phyloP scores from a whole-genome alignment of 2,329 filamentous ascomycete species.

The Thielaviopsis punctulata region DNA sequence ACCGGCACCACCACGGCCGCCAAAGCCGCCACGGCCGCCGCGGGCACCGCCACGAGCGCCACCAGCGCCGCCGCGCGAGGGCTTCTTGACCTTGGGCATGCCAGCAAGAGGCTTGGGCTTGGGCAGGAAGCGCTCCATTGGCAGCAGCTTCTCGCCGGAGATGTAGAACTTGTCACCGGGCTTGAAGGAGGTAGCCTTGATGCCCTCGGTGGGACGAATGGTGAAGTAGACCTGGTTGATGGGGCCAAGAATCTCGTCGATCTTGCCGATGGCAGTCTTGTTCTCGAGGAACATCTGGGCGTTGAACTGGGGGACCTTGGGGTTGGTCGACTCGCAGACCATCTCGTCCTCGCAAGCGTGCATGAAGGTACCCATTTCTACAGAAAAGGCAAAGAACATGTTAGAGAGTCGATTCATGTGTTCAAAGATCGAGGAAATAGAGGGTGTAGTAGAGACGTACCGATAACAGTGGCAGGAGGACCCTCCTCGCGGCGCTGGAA shows the following conservation, averaged over 20 bases:
- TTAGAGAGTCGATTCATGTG: not conserved
- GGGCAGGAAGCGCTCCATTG: slow-evolving; percentile 88
- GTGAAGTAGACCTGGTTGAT: slow-evolving; percentile 98
- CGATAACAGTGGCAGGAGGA: slow-evolving; percentile 22
- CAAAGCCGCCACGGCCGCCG: slow-evolving; percentile 23
- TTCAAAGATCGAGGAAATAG: not conserved
- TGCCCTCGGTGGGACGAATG: slow-evolving; percentile 91
- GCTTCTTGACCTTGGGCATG: slow-evolving; percentile 38
- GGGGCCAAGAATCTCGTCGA: slow-evolving; percentile 93
- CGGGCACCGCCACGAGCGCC: slow-evolving; percentile 22
- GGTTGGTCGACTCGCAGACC: slow-evolving; percentile 87
- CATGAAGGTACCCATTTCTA: slow-evolving; percentile 85
- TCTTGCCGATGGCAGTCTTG: slow-evolving; percentile 90
- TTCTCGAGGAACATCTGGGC: slow-evolving; percentile 98
- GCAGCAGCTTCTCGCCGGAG: slow-evolving; percentile 81
- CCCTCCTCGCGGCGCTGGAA: slow-evolving; percentile 25
- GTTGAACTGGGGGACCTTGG: slow-evolving; percentile 97
- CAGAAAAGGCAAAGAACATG: not conserved
- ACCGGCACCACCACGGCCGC: slow-evolving; percentile 24
- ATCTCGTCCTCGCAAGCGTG: slow-evolving; percentile 96
- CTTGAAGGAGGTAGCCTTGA: slow-evolving; percentile 90
- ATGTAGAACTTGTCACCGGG: slow-evolving; percentile 95
- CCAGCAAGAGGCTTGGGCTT: slow-evolving; percentile 66
- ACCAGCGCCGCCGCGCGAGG: slow-evolving; percentile 29
- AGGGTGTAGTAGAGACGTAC: slow-evolving; percentile 15